Conservation (phyloP, 2,329 filamentous ascomycete genomes). For the Trichocomaceae sp. region DNA sequence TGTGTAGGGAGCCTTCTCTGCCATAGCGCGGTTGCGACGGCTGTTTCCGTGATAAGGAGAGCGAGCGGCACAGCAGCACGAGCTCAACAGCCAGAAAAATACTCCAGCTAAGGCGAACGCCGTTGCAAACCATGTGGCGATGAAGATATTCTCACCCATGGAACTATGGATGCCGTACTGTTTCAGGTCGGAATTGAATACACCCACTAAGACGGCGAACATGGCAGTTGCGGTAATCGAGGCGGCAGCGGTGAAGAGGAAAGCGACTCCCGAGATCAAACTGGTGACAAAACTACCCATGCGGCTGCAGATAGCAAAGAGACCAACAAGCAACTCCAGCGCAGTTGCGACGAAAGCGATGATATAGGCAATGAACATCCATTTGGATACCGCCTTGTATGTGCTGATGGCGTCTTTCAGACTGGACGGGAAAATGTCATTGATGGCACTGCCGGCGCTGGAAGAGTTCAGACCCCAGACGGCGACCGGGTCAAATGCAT, state of each 20-base stretch:
- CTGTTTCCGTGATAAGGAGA: conserved; percentile 42
- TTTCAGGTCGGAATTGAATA: conserved; percentile 60
- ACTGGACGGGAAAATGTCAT: conserved; percentile 60
- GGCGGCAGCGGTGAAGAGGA: conserved; percentile 56
- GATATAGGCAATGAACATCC: conserved; percentile 77
- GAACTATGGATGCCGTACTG: conserved; percentile 63
- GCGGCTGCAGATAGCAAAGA: conserved; percentile 77
- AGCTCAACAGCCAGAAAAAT: conserved; percentile 85
- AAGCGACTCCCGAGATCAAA: conserved; percentile 57
- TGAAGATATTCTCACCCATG: conserved; percentile 65
- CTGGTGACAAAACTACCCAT: conserved; percentile 77
- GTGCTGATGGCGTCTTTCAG: conserved; percentile 61
- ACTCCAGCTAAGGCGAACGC: conserved; percentile 68
- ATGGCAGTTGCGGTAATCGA: conserved; percentile 69
- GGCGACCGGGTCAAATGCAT: conserved; percentile 66
- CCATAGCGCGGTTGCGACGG: conserved; percentile 35
- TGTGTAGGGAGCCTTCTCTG: conserved; percentile 56
- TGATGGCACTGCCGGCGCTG: conserved; percentile 34
- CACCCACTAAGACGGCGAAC: conserved; percentile 61
- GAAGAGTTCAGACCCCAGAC: conserved; percentile 55
- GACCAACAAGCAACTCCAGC: conserved; percentile 66
- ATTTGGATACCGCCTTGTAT: conserved; percentile 69
- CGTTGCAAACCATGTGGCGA: conserved; percentile 69
- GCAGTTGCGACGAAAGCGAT: conserved; percentile 64
- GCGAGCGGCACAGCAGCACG: conserved; percentile 82